These are phyloP conservation scores for Meredithiella fracta DNA, from an alignment of 2,329 filamentous ascomycete genomes.

Conservation along the genomic window DNA sequence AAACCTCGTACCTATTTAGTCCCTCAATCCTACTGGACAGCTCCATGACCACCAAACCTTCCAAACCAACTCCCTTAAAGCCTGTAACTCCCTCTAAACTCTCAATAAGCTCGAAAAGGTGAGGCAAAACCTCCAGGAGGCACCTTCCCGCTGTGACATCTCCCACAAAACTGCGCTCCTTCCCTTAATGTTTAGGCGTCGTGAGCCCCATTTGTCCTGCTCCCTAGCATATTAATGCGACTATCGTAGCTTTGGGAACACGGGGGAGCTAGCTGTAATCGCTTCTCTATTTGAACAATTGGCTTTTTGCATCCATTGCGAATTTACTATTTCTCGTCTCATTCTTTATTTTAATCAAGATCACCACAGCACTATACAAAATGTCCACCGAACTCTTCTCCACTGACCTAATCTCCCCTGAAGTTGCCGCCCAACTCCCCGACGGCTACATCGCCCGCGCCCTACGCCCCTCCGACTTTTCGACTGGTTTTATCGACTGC, in stretches of 20 bases:
- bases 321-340: not conserved
- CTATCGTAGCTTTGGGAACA: not conserved
- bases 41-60: too few relatives aligned
- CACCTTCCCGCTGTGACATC: not conserved
- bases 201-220: not conserved
- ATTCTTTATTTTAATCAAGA: not conserved
- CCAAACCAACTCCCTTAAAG: too few relatives aligned
- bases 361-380: not conserved
- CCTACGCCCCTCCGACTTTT: slow-evolving; percentile 61
- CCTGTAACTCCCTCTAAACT: too few relatives aligned
- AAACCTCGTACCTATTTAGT: not conserved
- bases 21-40: not conserved
- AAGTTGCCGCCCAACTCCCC: slow-evolving; percentile 56
- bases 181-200: not conserved
- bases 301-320: too few relatives aligned
- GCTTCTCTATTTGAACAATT: too few relatives aligned
- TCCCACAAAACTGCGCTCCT: not conserved
- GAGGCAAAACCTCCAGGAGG: not conserved
- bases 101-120: not conserved
- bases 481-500: slow-evolving; percentile 74
- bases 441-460: slow-evolving; percentile 70
- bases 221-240: not conserved
- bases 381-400: slow-evolving; percentile 42
- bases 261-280: too few relatives aligned
- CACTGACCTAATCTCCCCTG: slow-evolving; percentile 56